Base-by-base conservation (phyloP, 176 grass and related monocot species). In the sorghum (Sorghum bicolor) region DNA sequence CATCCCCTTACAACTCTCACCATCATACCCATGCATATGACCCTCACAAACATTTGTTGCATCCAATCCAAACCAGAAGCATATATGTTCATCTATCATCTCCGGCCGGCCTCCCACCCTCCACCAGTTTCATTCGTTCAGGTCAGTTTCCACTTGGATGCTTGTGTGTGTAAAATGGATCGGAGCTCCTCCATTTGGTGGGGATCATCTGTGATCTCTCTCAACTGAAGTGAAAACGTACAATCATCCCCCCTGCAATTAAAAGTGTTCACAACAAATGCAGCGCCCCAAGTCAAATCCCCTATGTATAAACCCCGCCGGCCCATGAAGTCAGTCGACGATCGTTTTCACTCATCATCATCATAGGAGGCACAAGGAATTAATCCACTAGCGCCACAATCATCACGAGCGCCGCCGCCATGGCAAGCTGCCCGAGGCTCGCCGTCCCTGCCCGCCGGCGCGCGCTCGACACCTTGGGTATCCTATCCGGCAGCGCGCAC, bases 401-500 rank as follows among this genome's bases (percentile, higher is more conserved):
- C 12, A 53, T 34, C 0, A 76, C 72, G 17, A 91, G 67, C 63
- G 72, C 80, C 28, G 65, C 77, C 13, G 40, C 80, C 24, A 88
- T 17, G 65, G 57, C 28, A 39, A 79, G 14, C 82, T 69, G 78
- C 10, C 30, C 25, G 52, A 87, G 62, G 22, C 53, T 79, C 9
- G 63, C 2, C 10, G 57, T 45, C 25, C 37, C n/a, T 1, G 20
- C 69, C 14, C 32, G 60, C 74, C 91, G 45, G 29, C 48, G 72
- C 10, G 88, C 79, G 39, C 44, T 33, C 0, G 84, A 86, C 2
- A 36, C 79, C 28, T n/a, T 78, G 0, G 93, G 96, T 83, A 94
- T 85, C 5, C 22, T 81, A 0, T 90, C 78, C 0, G 93, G 96
- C 4, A 96, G 85, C 17, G 89, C 91, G 74, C 96, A 96, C 83